Conservation (phyloP, 306 rosid genomes). For the Alnus rubra region DNA sequence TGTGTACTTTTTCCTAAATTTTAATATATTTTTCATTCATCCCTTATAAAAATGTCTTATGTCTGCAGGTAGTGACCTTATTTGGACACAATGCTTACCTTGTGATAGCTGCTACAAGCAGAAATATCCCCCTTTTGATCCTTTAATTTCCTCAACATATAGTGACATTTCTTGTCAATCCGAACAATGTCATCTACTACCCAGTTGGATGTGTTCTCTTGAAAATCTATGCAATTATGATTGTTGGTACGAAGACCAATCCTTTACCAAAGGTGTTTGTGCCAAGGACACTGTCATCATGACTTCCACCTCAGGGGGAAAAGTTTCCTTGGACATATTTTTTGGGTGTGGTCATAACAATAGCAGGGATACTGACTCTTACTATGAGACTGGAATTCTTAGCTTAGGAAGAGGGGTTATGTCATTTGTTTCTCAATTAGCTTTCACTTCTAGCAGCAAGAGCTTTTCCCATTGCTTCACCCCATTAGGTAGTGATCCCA, state of each 20-base stretch:
- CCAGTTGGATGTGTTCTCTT: constrained; percentile 35
- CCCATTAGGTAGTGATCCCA: constrained; percentile 53
- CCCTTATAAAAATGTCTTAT: no score
- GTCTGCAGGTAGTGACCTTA: constrained; percentile 41
- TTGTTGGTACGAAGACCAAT: constrained; percentile 40
- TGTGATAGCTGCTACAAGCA: constrained; percentile 49
- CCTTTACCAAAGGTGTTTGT: constrained; percentile 42
- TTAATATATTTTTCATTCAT: no score
- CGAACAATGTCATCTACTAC: constrained; percentile 35
- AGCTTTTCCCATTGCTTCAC: constrained; percentile 59
- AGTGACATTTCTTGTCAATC: constrained; percentile 45
- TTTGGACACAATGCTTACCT: constrained; percentile 64
- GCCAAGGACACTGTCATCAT: constrained; percentile 33
- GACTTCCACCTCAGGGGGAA: constrained; percentile 31
- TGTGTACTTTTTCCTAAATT: no score
- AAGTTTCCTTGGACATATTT: constrained; percentile 26
- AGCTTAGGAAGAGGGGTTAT: constrained; percentile 56
- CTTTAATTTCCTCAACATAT: constrained; percentile 47
- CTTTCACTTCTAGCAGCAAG: constrained; percentile 35
- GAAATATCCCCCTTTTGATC: constrained; percentile 42
- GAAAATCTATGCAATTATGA: constrained; percentile 41
- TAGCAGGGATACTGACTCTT: constrained; percentile 42
- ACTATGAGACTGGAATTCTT: constrained; percentile 60
- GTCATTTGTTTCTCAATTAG: constrained; percentile 57
- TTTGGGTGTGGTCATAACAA: constrained; percentile 63